phyloP scores from a whole-genome alignment of 2,329 filamentous ascomycete species.

The Colletotrichum graminicola region DNA sequence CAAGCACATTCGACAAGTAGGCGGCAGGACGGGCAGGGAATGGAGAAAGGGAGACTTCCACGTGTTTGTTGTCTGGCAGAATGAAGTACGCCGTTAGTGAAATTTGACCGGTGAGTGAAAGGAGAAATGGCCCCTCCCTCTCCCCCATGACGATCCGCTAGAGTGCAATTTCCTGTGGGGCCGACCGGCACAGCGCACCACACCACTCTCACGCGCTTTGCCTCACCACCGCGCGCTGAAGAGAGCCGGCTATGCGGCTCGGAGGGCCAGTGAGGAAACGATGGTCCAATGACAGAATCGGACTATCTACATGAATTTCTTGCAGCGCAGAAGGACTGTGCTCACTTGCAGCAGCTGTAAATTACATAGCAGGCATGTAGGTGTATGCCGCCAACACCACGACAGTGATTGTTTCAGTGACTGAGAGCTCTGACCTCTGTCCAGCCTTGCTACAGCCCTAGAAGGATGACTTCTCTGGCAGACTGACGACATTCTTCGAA shows the following conservation, averaged over 20 bases:
- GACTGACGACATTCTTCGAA: constrained; percentile 20
- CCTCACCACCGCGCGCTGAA: background rate
- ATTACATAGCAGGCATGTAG: background rate
- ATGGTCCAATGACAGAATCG: constrained; percentile 22
- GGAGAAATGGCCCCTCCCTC: background rate
- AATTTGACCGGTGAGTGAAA: constrained; percentile 5
- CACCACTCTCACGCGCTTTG: background rate
- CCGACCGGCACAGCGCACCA: background rate
- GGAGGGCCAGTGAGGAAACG: background rate
- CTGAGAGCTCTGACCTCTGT: constrained; percentile 32
- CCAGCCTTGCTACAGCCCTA: constrained; percentile 23
- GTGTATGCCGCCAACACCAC: constrained; percentile 20
- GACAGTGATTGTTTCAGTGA: constrained; percentile 37
- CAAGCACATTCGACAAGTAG: background rate
- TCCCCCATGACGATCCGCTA: constrained; percentile 19
- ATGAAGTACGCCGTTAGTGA: constrained; percentile 1
- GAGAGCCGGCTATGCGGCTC: constrained; percentile 7
- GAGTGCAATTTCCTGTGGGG: constrained; percentile 13
- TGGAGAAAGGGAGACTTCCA: constrained; percentile 3
- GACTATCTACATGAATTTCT: background rate
- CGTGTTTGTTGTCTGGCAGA: constrained; percentile 16
- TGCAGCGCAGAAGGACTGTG: constrained; percentile 20
- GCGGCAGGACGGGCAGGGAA: background rate
- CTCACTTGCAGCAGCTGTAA: constrained; percentile 6
- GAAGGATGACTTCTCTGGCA: background rate